Evolutionary conservation across 306 rosid genomes (phyloP).

Genomic region (Mimosa bimucronata): DNA sequence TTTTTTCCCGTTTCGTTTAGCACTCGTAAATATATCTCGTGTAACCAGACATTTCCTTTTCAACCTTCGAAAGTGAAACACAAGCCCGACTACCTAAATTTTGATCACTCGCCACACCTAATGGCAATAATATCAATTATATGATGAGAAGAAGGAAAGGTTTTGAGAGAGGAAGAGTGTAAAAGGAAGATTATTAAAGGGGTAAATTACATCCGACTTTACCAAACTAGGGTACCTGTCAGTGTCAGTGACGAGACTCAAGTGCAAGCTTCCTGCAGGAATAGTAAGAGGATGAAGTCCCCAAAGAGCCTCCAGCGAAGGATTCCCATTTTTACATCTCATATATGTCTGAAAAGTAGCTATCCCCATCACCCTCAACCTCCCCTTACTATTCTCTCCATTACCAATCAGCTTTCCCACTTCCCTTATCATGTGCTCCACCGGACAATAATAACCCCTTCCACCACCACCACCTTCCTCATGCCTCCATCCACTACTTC

Average conservation of each 20-base stretch:
- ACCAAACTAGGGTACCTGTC: constrained; percentile 64
- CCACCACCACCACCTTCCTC: constrained; percentile 36
- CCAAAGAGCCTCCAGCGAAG: constrained; percentile 77
- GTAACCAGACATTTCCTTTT: constrained; percentile 2
- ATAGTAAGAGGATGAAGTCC: constrained; percentile 87
- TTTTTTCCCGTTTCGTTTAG: constrained; percentile 37
- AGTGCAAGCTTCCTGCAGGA: constrained; percentile 69
- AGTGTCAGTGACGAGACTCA: constrained; percentile 82
- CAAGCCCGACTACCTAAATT: neutral
- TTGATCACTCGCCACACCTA: neutral
- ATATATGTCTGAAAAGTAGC: constrained; percentile 86
- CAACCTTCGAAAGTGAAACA: constrained; percentile 38
- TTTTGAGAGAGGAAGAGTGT: constrained; percentile 23
- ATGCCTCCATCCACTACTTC: constrained; percentile 28
- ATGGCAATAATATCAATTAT: neutral
- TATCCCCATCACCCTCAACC: constrained; percentile 81
- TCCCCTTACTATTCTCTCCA: constrained; percentile 30
- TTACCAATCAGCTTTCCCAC: constrained; percentile 73
- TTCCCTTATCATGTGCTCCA: constrained; percentile 84
- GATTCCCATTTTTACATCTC: constrained; percentile 77
- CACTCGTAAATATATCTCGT: neutral
- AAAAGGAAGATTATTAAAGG: constrained; percentile 26
- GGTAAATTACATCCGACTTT: constrained; percentile 42
- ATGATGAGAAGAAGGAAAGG: constrained; percentile 28
- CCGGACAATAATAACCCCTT: constrained; percentile 52